Evolutionary conservation across 1,139 yeast species (phyloP), one percentile per base, ranked within the genome.

Genomic region (Suhomyces wounanorum): DNA sequence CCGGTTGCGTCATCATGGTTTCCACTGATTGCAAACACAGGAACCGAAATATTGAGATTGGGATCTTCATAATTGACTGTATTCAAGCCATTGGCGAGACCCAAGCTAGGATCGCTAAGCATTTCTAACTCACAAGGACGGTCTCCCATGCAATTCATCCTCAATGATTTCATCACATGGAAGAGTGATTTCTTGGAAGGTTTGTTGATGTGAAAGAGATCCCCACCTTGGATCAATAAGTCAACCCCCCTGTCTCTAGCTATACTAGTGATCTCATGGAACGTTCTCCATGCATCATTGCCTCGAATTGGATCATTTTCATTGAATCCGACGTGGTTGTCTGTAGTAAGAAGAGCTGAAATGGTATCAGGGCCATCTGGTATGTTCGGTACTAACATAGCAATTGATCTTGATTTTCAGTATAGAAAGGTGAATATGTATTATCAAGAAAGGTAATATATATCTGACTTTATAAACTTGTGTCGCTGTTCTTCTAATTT

Each of bases 1-100:
- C 99, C 99, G 0, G 97, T 89, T 1, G 97, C 91, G 69, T 94
- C 99, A 67, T 94, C 99, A 66, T 94, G 99, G 62, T 94, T 94
- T 3, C 99, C 99, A 51, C 94, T 85, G 9, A 95, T 94, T 10
- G 95, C 95, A 75, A 94, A 91, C 18, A 94, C 82, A 0, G 99
- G 99, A n/a, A 91, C 81, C 0, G 96, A 84, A 2, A 94, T 85
- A 66, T 94, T 94, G 53, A 90, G 70, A 66, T 94, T 90, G 3
- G 92, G 91, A 65, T 94, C 98, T 61, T 89, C 96, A 65, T 89
- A 94, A 62, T 92, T 91, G 38, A 92, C 88, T 47, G 82, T 82
- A 49, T 84, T 81, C 56, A 87, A 77, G 16, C 81, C 86, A 55
- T 77, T 81, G 42, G 78, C 80, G 56, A 87, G 75, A 1, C 84